phyloP scores from a whole-genome alignment of 345 rosid species.

The Linum tenue region DNA sequence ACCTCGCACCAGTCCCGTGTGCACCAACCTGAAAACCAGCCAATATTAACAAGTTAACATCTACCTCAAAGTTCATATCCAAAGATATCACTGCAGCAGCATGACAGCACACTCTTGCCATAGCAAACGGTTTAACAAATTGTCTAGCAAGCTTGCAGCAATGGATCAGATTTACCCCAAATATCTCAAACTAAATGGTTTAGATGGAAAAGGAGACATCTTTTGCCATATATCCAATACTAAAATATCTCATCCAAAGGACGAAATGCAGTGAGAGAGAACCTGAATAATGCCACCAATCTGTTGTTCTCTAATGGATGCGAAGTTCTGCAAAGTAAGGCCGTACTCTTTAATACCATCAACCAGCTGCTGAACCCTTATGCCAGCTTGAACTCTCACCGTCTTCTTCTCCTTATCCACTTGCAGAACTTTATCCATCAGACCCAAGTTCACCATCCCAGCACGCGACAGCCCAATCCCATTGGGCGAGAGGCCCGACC shows the following conservation, averaged over 20 bases:
- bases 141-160: not conserved
- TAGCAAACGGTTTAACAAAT: not conserved
- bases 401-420: conserved; percentile 76
- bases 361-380: conserved; percentile 79
- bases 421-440: conserved; percentile 76
- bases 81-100: not conserved
- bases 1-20: conserved; percentile 89
- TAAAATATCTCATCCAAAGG: too few species aligned
- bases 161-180: not conserved
- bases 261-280: not conserved
- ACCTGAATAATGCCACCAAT: conserved; percentile 99
- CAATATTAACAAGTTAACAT: not conserved
- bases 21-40: conserved; percentile 69
- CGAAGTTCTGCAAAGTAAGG: conserved; percentile 85
- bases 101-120: not conserved
- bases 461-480: conserved; percentile 82
- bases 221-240: too few species aligned
- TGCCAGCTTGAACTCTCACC: conserved; percentile 80
- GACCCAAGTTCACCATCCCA: conserved; percentile 84
- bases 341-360: conserved; percentile 75
- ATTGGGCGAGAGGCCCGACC: conserved; percentile 85
- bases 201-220: not conserved
- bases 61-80: not conserved
- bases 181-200: not conserved
- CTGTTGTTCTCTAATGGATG: conserved; percentile 95